Evolutionary conservation across 1,284 basidiomycete genomes (phyloP), one percentile per base, ranked within the genome.

Genomic region (Malassezia sympodialis): DNA sequence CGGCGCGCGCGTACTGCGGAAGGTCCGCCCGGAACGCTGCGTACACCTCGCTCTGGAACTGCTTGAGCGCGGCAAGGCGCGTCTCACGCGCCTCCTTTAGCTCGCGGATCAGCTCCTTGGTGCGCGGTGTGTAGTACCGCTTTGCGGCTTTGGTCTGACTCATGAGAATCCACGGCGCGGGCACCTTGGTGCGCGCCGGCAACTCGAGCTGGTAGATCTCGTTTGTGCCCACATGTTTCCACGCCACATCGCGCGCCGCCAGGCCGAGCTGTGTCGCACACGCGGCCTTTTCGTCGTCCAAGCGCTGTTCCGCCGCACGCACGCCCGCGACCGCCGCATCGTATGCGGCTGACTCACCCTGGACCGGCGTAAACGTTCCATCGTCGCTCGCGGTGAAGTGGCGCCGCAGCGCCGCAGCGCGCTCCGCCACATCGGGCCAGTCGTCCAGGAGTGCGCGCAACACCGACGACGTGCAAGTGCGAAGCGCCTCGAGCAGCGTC

Each of bases 11-110:
- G 58, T 61, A 74, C 23, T 49, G 42, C 17, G 58, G 51, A 35
- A 56, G 58, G 87, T 94, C 88, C 7, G 81, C 79, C 70, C 91
- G 88, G 71, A 96, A 96, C 76, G 90, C 87, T 11, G 78, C 81
- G 66, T 83, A 87, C 39, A 73, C 58, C 19, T 50, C 53, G 40
- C 51, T 53, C 54, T 68, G 65, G 59, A 73, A 74, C 27, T 59
- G 58, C 56, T 69, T 70, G 26, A 74, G 54, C 3, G 70, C 67
- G 4, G 70, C 71, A 12, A 74, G 56, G 14, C 68, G 63, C 19
- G 65, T 70, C 59, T 74, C 72, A 30, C 69, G 65, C 17, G 67
- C 69, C 53, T 74, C 70, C 52, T 74, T 74, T 37, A 74, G 66
- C 48, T 68, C 57, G 40, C 72, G 70, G 14, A 74, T 71, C 17